Conservation (phyloP, 805 yeast genomes). For the Kuraishia cidri region DNA sequence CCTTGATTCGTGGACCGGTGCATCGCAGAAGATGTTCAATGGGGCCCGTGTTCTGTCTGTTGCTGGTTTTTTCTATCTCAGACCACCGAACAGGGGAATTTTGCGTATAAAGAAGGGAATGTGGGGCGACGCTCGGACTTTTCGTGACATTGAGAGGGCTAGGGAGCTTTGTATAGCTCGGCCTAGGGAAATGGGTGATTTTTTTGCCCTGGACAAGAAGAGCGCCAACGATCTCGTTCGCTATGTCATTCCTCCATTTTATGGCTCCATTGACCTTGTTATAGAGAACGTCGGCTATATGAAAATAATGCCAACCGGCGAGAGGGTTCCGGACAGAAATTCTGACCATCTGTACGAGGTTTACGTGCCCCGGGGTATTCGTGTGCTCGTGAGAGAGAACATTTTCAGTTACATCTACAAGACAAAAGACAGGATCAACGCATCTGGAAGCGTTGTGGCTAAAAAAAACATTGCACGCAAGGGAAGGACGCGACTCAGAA, state of each 20-base stretch:
- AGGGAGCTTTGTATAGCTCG: slow-evolving; percentile 12
- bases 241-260: slow-evolving; percentile 62
- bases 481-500: slow-evolving; percentile 4
- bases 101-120: slow-evolving; percentile 37
- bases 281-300: slow-evolving; percentile 58
- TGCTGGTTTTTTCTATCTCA: slow-evolving; percentile 55
- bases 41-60: slow-evolving; percentile 24
- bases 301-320: slow-evolving; percentile 52
- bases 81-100: slow-evolving; percentile 42
- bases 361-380: slow-evolving; percentile 48
- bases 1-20: slow-evolving; percentile 1
- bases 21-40: slow-evolving; percentile 6
- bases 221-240: slow-evolving; percentile 24
- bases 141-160: slow-evolving; percentile 22
- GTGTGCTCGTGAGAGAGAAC: slow-evolving; percentile 36
- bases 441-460: slow-evolving; percentile 8
- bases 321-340: slow-evolving; percentile 9
- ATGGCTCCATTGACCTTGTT: slow-evolving; percentile 58
- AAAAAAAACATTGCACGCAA: slow-evolving; percentile 7
- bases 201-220: slow-evolving; percentile 10
- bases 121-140: slow-evolving; percentile 28
- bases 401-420: slow-evolving; percentile 17
- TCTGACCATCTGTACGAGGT: slow-evolving; percentile 30
- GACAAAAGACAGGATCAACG: slow-evolving; percentile 7
- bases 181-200: slow-evolving; percentile 13